Evolutionary conservation across 805 yeast species (phyloP), one percentile per base, ranked within the genome.

Genomic region (Metschnikowia orientalis): DNA sequence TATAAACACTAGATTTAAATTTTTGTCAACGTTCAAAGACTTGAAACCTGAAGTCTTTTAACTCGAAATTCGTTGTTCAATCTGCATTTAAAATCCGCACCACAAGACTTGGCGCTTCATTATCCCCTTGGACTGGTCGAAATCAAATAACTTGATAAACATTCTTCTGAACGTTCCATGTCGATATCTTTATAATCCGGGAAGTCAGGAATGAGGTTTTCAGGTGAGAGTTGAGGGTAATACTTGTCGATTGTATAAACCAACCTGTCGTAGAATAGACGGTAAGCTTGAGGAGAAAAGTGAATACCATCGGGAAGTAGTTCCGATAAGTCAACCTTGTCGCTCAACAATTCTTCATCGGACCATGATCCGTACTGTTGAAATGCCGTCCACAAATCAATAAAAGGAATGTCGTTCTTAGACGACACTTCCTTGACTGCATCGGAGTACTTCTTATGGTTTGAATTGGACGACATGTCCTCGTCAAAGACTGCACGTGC

Each of bases 251-350:
- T 73, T 4, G 54, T 48, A 24, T 49, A 45, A 31, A 64, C 37
- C 13, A 79, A 41, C 26, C 60, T 71, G 11, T 69, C 55, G 40
- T 53, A 77, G 40, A 71, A 55, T 6, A 79, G 30, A 34, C 59
- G 52, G 54, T 81, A 81, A 0, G 77, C 80, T 18, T 56, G 50
- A 0, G 75, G 74, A 2, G 72, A 61, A 51, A 62, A 81, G 53
- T 82, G 89, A 26, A 82, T 51, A 4, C 88, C 88, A 44, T 73
- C 78, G 9, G 30, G 21, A 10, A 67, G 44, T 25, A 59, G 35
- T 8, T 44, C 47, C 1, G 37, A 24, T 35, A 53, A 40, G 23
- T 39, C 45, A 1, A 35, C 41, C 5, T 33, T 19, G 13, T 41
- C 42, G 4, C 18, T 29, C 12, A 75, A 47, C 6, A 74, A 45